Evolutionary conservation across 352 stramenopile species (phyloP).

Genomic region (Phytophthora tentaculata): DNA sequence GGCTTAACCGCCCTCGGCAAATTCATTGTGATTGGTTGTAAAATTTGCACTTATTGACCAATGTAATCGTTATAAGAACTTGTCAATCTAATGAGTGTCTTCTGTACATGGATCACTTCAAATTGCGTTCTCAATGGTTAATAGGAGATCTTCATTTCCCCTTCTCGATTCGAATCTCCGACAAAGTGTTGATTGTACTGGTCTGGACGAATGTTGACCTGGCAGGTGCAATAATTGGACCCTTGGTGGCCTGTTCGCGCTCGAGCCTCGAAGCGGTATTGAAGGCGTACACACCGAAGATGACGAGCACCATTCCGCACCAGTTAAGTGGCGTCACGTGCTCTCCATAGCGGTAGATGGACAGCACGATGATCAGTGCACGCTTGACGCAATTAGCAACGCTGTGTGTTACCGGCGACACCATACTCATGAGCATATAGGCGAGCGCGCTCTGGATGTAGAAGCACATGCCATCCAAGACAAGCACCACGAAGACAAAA

Average conservation of each 20-base stretch:
- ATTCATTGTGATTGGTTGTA: slow-evolving; percentile 17
- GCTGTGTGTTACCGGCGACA: slow-evolving; percentile 91
- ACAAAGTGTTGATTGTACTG: slow-evolving; percentile 62
- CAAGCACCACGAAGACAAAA: slow-evolving; percentile 62
- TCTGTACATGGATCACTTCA: slow-evolving; percentile 28
- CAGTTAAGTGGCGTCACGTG: slow-evolving; percentile 82
- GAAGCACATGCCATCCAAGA: slow-evolving; percentile 82
- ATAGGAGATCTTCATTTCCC: slow-evolving; percentile 24
- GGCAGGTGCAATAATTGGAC: slow-evolving; percentile 40
- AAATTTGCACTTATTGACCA: slow-evolving; percentile 1
- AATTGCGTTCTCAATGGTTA: not conserved
- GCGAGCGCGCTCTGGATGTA: slow-evolving; percentile 92
- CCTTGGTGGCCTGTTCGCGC: slow-evolving; percentile 39
- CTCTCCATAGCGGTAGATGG: slow-evolving; percentile 91
- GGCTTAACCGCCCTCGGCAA: slow-evolving; percentile 15
- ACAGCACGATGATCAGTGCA: slow-evolving; percentile 90
- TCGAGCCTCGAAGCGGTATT: slow-evolving; percentile 76
- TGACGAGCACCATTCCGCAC: slow-evolving; percentile 87
- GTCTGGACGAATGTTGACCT: slow-evolving; percentile 44
- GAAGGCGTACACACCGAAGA: slow-evolving; percentile 90
- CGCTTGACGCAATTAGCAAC: slow-evolving; percentile 93
- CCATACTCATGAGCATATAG: slow-evolving; percentile 92
- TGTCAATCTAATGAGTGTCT: slow-evolving; percentile 9
- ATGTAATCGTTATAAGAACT: slow-evolving; percentile 19
- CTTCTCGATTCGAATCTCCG: slow-evolving; percentile 74